Evolutionary conservation across 176 grass and related monocot species (phyloP).

Genomic region (Oryza meyeriana): DNA sequence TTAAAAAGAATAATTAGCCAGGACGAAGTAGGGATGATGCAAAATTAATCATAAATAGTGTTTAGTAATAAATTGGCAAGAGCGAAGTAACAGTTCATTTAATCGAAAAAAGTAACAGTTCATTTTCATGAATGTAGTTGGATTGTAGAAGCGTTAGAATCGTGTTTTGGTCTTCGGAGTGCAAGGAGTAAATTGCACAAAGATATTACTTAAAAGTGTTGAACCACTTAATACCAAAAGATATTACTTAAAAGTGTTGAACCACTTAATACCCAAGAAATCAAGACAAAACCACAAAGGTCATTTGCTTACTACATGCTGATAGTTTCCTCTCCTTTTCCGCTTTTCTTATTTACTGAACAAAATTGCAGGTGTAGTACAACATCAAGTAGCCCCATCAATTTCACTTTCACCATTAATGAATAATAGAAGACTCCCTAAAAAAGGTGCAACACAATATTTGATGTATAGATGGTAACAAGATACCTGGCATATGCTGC

Average conservation of each 20-base stretch:
- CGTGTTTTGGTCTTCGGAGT: background rate
- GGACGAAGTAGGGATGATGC: background rate
- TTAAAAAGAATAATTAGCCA: background rate
- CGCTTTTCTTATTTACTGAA: background rate
- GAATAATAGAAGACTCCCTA: background rate
- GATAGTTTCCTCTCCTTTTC: background rate
- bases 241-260: too few species aligned
- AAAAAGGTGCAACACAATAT: background rate
- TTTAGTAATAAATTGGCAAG: background rate
- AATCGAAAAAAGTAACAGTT: background rate
- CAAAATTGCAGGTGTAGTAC: background rate
- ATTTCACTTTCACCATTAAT: background rate
- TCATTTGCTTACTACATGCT: background rate
- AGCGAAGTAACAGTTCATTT: background rate
- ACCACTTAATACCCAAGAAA: background rate
- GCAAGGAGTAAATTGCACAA: background rate
- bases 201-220: background rate
- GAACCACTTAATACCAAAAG: background rate
- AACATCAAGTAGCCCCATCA: background rate
- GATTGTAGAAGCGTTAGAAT: background rate
- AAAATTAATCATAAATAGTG: background rate
- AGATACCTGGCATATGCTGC: conserved; percentile 88
- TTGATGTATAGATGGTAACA: background rate
- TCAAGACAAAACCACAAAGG: background rate
- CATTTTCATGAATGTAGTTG: background rate